Percentiles rank a stretch among this genome's conserved stretches.
Conservation (phyloP, 2,329 filamentous ascomycete species). For the Lachnellula willkommii region DNA sequence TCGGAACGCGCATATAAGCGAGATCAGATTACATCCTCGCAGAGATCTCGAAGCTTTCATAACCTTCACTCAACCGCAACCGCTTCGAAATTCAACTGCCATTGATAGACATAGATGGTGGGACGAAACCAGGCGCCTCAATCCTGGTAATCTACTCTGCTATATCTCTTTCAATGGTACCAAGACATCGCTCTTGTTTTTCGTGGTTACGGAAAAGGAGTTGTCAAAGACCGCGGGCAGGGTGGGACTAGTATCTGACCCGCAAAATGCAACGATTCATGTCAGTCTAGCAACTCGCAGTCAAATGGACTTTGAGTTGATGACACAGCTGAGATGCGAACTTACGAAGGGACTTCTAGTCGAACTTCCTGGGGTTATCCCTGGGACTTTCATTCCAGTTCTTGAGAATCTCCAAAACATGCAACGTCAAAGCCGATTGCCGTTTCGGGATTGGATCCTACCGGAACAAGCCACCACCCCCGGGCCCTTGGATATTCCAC, state of each 20-base stretch:
- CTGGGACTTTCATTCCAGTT: slow-evolving; percentile 52
- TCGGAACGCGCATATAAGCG: background rate
- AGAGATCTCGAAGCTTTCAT: background rate
- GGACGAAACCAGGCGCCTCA: slow-evolving; percentile 41
- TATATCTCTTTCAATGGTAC: slow-evolving; percentile 22
- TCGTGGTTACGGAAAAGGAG: slow-evolving; percentile 2
- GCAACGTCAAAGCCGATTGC: slow-evolving; percentile 35
- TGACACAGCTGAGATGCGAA: background rate
- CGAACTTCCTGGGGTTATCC: slow-evolving; percentile 55
- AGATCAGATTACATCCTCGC: background rate
- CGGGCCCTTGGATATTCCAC: slow-evolving; percentile 11
- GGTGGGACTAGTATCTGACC: slow-evolving; percentile 1
- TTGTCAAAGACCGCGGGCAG: background rate
- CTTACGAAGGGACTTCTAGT: slow-evolving; percentile 34
- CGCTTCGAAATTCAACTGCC: background rate
- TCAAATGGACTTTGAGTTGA: slow-evolving; percentile 7
- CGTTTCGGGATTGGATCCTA: slow-evolving; percentile 26
- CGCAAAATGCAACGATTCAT: background rate
- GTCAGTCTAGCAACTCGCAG: background rate
- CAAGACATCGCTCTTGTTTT: slow-evolving; percentile 5
- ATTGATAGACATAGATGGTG: slow-evolving; percentile 42
- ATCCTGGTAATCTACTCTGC: slow-evolving; percentile 45
- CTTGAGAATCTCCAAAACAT: slow-evolving; percentile 51
- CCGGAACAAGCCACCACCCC: slow-evolving; percentile 36
- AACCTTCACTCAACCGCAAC: background rate